These are phyloP conservation scores for Diaporthe destruens DNA, from an alignment of 2,329 filamentous ascomycete genomes.

Conservation along the genomic window DNA sequence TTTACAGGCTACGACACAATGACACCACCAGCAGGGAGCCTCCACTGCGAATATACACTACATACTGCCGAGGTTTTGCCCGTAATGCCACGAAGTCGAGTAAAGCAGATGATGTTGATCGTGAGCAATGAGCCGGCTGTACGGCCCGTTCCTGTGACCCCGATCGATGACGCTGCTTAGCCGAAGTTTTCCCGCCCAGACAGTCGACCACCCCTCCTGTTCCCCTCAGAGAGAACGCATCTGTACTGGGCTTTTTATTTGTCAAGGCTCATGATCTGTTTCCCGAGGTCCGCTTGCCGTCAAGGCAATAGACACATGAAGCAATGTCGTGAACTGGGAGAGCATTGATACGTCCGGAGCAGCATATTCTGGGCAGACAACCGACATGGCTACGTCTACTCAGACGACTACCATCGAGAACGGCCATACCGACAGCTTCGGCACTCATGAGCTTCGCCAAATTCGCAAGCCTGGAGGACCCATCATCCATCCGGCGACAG, in stretches of 20 bases:
- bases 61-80: not conserved
- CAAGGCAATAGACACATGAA: not conserved
- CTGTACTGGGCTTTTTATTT: not conserved
- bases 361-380: not conserved
- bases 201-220: not conserved
- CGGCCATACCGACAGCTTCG: not conserved
- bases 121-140: not conserved
- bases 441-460: constrained; percentile 20
- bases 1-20: not conserved
- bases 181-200: constrained; percentile 10
- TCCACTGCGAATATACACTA: not conserved
- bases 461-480: not conserved
- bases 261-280: not conserved
- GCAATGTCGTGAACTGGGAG: too few species aligned
- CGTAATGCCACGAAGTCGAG: not conserved
- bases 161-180: constrained; percentile 11
- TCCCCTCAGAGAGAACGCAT: not conserved
- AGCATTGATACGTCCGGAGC: not conserved
- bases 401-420: constrained; percentile 11
- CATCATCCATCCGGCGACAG: too few species aligned
- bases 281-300: not conserved
- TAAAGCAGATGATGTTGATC: not conserved
- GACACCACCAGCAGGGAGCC: not conserved
- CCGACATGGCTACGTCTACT: constrained; percentile 21
- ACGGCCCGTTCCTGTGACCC: not conserved